Percentiles rank a stretch among this genome's conserved stretches.
Evolutionary conservation across 2,329 filamentous ascomycete species (phyloP).

Genomic region (Diaporthe humulicola): DNA sequence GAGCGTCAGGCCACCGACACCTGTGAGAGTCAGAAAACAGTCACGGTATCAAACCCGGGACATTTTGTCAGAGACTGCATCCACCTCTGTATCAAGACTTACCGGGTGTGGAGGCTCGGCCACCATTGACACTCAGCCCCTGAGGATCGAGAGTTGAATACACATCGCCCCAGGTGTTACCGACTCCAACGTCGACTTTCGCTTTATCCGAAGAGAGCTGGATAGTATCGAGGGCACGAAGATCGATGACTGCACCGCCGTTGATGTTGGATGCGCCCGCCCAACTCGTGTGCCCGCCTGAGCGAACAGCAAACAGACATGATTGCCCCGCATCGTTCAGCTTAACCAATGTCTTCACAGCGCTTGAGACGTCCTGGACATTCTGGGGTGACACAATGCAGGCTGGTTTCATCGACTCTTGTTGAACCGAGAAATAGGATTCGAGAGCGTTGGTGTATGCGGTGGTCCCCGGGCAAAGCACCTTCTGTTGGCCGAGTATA

Average conservation of each 20-base stretch:
- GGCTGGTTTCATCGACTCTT: not conserved
- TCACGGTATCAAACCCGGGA: not conserved
- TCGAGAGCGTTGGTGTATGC: constrained; percentile 2
- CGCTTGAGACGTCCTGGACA: not conserved
- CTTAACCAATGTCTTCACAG: constrained; percentile 1
- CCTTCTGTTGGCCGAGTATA: not conserved
- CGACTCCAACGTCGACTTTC: constrained; percentile 29
- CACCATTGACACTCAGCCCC: constrained; percentile 37
- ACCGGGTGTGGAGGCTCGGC: constrained; percentile 31
- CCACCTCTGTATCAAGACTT: constrained; percentile 53
- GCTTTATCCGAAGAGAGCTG: not conserved
- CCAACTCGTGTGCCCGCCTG: constrained; percentile 23
- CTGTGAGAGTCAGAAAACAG: constrained; percentile 6
- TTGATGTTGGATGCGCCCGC: not conserved
- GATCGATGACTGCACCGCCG: constrained; percentile 26
- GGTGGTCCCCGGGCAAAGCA: not conserved
- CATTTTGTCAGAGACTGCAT: constrained; percentile 45
- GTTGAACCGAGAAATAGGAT: constrained; percentile 18
- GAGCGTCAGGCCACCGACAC: constrained; percentile 26
- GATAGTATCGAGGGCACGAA: not conserved
- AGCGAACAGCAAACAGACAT: constrained; percentile 17
- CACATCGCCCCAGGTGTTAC: constrained; percentile 12
- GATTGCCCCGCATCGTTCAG: not conserved
- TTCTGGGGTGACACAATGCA: constrained; percentile 2
- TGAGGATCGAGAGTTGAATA: constrained; percentile 36